These are phyloP conservation scores for Vitis hybrid DNA, from an alignment of 177 flowering plant species.

Conservation along the genomic window DNA sequence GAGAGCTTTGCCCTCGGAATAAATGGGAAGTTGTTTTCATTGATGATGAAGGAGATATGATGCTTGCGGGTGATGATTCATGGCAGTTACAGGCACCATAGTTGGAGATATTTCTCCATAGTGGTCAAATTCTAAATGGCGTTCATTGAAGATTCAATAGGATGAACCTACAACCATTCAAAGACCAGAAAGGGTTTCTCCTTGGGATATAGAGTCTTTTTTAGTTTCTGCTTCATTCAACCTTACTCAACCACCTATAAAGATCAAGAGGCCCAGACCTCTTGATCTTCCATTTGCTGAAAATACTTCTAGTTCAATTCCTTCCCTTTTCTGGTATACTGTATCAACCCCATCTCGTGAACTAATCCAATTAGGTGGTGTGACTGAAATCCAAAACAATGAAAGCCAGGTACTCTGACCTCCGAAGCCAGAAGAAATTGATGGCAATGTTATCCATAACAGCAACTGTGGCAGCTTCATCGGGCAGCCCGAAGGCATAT, in stretches of 20 bases:
- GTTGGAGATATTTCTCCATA: slow-evolving; percentile 51
- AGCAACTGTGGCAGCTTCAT: slow-evolving; percentile 15
- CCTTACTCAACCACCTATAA: slow-evolving; percentile 30
- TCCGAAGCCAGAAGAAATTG: slow-evolving; percentile 25
- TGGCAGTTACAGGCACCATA: slow-evolving; percentile 76
- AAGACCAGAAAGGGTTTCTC: slow-evolving; percentile 69
- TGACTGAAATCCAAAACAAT: slow-evolving; percentile 29
- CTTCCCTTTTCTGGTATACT: slow-evolving; percentile 38
- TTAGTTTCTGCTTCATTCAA: slow-evolving; percentile 32
- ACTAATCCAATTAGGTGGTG: slow-evolving; percentile 21
- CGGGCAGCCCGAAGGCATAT: slow-evolving; percentile 11
- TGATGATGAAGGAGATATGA: slow-evolving; percentile 82
- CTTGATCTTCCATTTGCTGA: slow-evolving; percentile 36
- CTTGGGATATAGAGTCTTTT: slow-evolving; percentile 74
- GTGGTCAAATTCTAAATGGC: slow-evolving; percentile 66
- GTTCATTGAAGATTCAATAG: slow-evolving; percentile 74
- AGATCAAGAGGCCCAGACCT: slow-evolving; percentile 52
- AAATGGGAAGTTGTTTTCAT: slow-evolving; percentile 73
- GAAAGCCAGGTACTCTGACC: slow-evolving; percentile 37
- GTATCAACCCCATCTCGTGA: slow-evolving; percentile 30
- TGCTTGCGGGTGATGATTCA: slow-evolving; percentile 87
- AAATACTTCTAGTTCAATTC: slow-evolving; percentile 19
- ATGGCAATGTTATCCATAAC: slow-evolving; percentile 12
- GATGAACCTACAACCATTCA: slow-evolving; percentile 57
- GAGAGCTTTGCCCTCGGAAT: slow-evolving; percentile 50